A percentile compares a stretch with the other conserved stretches of the same genome.
Evolutionary conservation across 1,284 basidiomycete species (phyloP).

Genomic region (Apiotrichum domesticum): DNA sequence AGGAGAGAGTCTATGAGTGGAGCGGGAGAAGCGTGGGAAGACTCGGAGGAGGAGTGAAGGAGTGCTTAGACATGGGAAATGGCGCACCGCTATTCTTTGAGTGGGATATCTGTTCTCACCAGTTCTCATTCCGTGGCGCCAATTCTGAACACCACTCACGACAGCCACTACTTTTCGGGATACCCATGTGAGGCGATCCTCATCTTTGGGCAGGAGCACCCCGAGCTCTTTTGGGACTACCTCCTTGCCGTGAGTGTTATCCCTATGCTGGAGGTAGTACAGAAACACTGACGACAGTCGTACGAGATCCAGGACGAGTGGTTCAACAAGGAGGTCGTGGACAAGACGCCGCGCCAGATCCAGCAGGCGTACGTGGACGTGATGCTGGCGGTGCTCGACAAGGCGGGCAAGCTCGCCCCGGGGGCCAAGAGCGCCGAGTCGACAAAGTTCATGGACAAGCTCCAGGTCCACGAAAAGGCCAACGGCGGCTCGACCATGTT

Average conservation of each 20-base stretch:
- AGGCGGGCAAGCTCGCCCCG: conserved; percentile 20
- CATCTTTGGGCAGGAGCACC: conserved; percentile 64
- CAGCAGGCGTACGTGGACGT: conserved; percentile 42
- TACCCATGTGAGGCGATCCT: conserved; percentile 74
- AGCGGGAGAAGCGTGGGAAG: too few relatives aligned
- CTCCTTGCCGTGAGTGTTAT: conserved; percentile 55
- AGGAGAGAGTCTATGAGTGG: too few relatives aligned
- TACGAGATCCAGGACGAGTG: conserved; percentile 68
- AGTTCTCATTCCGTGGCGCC: background rate
- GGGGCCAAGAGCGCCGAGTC: conserved; percentile 28
- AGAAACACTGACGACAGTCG: conserved; percentile 50
- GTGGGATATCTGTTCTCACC: too few relatives aligned
- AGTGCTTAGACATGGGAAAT: too few relatives aligned
- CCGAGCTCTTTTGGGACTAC: conserved; percentile 72
- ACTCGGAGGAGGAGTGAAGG: too few relatives aligned
- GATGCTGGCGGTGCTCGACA: conserved; percentile 40
- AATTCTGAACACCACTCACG: conserved; percentile 1
- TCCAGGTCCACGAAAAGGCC: conserved; percentile 27
- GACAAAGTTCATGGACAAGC: conserved; percentile 33
- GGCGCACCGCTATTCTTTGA: too few relatives aligned
- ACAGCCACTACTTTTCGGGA: conserved; percentile 66
- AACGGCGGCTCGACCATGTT: conserved; percentile 51
- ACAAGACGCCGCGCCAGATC: conserved; percentile 50
- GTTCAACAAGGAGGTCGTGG: conserved; percentile 63
- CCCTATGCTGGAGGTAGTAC: too few relatives aligned